Base-by-base conservation (phyloP, 305 asterid species). In the Fraxinus ornus region DNA sequence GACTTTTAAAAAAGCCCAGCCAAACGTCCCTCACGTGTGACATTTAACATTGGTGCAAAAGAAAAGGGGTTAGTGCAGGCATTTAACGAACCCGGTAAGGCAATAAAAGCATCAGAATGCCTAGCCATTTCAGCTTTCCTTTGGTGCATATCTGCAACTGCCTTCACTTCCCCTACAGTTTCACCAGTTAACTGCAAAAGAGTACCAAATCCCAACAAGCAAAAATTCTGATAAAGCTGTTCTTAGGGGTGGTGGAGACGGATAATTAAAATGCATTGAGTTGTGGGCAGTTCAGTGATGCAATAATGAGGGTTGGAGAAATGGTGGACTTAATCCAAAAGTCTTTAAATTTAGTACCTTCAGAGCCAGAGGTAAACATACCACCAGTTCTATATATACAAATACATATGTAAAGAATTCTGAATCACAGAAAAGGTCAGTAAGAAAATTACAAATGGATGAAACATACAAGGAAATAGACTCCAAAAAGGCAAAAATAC, bases 91-190 rank as follows among this genome's bases (percentile, higher is more conserved):
- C 99, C 99, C 90, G 99, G 98, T 83, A 95, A 91, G 88, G 99
- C 99, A 90, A 95, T 93, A 90, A 95, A 95, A 84, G 99, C 99
- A 87, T 95, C 98, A 22, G 99, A 94, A 74, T 93, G 95, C 90
- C 84, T 93, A 78, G 96, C 96, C 99, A 95, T 95, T 83, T 95
- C 98, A 47, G 99, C 98, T 89, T 95, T 95, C 88, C 99, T 93
- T 90, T 95, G 97, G 82, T 95, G 99, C 99, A 95, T 95, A 86
- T 88, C 97, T 84, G 98, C 94, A 84, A 95, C 99, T 80, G 97
- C 97, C 90, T 92, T 95, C 95, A 95, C 98, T 94, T 95, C 97
- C 76, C 99, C 99, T 87, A 95, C 97, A 85, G 98, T 94, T 87
- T 86, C 93, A 78, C 99, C 99, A 89, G 98, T 95, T 90, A 95